phyloP scores from a whole-genome alignment of 148 eudicot genomes.

The Silene conica region DNA sequence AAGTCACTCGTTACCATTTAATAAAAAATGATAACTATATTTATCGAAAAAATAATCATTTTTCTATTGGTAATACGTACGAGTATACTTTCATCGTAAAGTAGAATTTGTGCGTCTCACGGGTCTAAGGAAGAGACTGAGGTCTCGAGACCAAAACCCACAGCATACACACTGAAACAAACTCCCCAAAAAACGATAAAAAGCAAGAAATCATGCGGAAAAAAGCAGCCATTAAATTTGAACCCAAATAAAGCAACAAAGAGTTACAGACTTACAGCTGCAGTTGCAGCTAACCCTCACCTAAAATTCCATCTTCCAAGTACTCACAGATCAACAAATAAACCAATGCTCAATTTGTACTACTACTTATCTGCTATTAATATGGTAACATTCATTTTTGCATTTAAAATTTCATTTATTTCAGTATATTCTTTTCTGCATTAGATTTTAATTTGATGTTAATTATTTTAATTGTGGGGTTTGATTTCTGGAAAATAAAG shows the following conservation, averaged over 20 bases:
- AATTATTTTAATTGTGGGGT: constrained; percentile 4
- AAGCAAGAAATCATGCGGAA: not conserved
- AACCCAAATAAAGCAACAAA: not conserved
- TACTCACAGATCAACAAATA: not conserved
- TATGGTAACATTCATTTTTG: constrained; percentile 8
- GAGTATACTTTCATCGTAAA: too few relatives aligned
- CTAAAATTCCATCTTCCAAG: not conserved
- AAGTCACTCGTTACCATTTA: too few relatives aligned
- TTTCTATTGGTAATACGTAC: too few relatives aligned
- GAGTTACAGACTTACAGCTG: not conserved
- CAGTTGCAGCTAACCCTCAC: constrained; percentile 12
- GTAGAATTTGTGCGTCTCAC: too few relatives aligned
- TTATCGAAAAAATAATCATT: too few relatives aligned
- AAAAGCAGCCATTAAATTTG: not conserved
- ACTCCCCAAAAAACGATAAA: not conserved
- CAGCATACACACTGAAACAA: not conserved
- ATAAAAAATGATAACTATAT: too few relatives aligned
- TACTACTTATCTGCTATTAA: not conserved
- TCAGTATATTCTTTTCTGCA: not conserved
- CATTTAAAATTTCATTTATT: not conserved
- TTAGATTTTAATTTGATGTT: constrained; percentile 15
- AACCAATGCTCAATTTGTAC: not conserved
- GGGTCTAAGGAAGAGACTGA: not conserved
- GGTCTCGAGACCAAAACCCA: not conserved
- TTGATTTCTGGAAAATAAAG: not conserved